Evolutionary conservation across 202 grass and related monocot species (phyloP), one percentile per base, ranked within the genome.

Genomic region (Panicum virgatum): DNA sequence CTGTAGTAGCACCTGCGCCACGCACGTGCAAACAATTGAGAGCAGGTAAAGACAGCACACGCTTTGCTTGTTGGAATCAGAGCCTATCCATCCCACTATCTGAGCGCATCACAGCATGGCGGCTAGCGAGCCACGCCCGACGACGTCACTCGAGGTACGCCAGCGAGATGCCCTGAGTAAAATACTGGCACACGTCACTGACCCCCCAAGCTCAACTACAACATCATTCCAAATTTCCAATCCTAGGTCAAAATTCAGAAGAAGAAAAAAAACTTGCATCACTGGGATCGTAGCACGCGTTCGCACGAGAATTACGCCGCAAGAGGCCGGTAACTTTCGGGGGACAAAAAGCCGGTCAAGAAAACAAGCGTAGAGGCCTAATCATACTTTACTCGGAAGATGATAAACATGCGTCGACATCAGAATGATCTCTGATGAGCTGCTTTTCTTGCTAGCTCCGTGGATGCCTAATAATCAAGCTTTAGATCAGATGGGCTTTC

Each of bases 1-100:
- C 72, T 86, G 87, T 36, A 96, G 86, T 96, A 96, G 84, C 85
- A 78, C 82, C 93, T 96, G 93, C 54, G 40, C 14, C n/a, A 82
- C 37, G 27, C 11, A 16, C 7, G 15, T 29, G 16, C 42, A 52
- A 22, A 51, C 9, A 63, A 30, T 18, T 37, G 4, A 0, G 9
- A 2, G 66, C 25, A 37, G 18, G 44, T 52, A 9, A 44, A 44
- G n/a, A n/a, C n/a, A 30, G 38, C 76, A 76, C 58, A 66, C 61
- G 76, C 76, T 79, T 40, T 40, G 4, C 43, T 66, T 67, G 62
- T 53, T 19, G 76, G 77, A 80, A 80, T 29, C 27, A 6, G n/a
- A 58, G 0, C 4, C 30, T 15, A 66, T 11, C 61, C 14, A 23
- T 54, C 2, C 6, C 6, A 30, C 30, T 2, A 9, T 62, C 54